Evolutionary conservation across 2,329 filamentous ascomycete species (phyloP).

Genomic region (Microdochium trichocladiopsis): DNA sequence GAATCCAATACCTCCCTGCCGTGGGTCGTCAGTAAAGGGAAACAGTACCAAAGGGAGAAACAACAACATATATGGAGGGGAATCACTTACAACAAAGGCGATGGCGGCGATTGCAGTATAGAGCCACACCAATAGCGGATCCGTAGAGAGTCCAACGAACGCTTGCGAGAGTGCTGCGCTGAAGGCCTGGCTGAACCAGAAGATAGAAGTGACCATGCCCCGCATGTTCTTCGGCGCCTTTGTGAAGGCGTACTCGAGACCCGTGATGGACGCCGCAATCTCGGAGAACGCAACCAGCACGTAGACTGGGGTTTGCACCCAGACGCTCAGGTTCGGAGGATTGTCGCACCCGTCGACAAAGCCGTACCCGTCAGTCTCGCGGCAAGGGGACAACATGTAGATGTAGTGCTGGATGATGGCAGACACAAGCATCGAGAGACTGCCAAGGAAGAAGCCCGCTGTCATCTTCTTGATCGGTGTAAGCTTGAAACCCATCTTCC

Average conservation of each 20-base stretch:
- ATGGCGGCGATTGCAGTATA: constrained; percentile 62
- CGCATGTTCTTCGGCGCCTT: constrained; percentile 74
- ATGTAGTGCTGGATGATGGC: constrained; percentile 54
- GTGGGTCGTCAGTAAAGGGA: background rate
- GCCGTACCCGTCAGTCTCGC: constrained; percentile 40
- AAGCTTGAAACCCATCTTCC: constrained; percentile 57
- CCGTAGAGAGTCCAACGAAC: constrained; percentile 44
- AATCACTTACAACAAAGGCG: constrained; percentile 39
- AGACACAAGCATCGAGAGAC: constrained; percentile 52
- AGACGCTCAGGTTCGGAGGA: constrained; percentile 50
- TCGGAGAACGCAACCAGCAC: constrained; percentile 41
- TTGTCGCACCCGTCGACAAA: constrained; percentile 34
- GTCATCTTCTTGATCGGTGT: constrained; percentile 73
- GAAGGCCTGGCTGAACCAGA: constrained; percentile 63
- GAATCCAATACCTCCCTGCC: constrained; percentile 52
- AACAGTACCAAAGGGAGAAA: too few species aligned
- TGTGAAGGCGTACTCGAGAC: constrained; percentile 68
- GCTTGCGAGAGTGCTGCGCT: constrained; percentile 62
- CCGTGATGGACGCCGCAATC: constrained; percentile 43
- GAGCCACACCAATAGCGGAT: constrained; percentile 68
- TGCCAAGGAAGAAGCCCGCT: constrained; percentile 59
- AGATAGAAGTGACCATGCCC: constrained; percentile 60
- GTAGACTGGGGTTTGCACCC: constrained; percentile 46
- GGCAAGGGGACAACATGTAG: constrained; percentile 57
- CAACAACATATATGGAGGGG: background rate